Base-by-base conservation (phyloP, 768 basidiomycete species). In the Amanita exitialis region DNA sequence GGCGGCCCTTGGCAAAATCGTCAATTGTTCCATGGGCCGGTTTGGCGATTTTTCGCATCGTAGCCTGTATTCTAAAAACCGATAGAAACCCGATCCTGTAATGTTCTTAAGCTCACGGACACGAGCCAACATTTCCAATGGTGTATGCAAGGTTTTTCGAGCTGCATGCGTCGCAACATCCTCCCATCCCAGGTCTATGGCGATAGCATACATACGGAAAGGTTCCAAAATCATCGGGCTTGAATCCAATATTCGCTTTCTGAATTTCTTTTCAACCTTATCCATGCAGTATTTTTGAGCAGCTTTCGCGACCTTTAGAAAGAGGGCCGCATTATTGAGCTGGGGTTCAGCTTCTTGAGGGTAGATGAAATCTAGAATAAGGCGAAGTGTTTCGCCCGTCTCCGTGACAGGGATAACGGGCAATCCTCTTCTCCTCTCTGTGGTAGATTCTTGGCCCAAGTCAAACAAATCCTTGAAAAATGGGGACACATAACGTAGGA, bases 381-480 rank as follows among this genome's bases (percentile, higher is more conserved):
- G 49, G 32, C 46, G 46, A 23, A 59, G 39, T 15, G 32, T 49
- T 15, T 51, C 27, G 23, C 46, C 49, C 25, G 54, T 39, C 21
- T 61, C 58, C 15, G 39, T 18, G 8, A 62, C 34, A 10, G 44
- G 49, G 51, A 49, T 56, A 41, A 49, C 28, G 12, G 36, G 51
- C 27, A 12, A 27, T 27, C 36, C 49, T 20, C 51, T 37, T n/a
- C 36, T 51, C 35, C 49, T 50, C 7, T 42, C 10, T 18, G 44
- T 6, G 2, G 41, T 27, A 9, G 27, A 21, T 15, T 45, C 39
- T 39, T 59, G 57, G 6, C 62, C 61, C 18, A 64, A 28, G 1
- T 59, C 38, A 39, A 66, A 58, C 67, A 69, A 68, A 38, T 52
- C 60, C 21, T 47, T 45, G 48, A 69, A 70, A 12, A 68, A 47